Evolutionary conservation across 495 filamentous ascomycete genomes (phyloP).

Genomic region (Penicillium verhagenii): DNA sequence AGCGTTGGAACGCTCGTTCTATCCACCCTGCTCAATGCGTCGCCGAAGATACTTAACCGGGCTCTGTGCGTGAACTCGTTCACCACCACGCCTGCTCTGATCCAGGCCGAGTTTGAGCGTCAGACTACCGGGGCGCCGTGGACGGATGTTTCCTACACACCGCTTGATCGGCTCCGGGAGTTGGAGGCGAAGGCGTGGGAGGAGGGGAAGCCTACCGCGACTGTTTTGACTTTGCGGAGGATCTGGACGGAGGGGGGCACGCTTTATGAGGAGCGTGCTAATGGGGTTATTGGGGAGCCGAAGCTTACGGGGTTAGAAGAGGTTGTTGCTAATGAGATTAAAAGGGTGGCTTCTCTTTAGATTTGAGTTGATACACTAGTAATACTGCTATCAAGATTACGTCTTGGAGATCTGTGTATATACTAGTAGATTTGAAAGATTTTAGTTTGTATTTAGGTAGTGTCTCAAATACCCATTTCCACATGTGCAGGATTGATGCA

Average conservation of each 20-base stretch:
- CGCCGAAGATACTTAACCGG: slow-evolving; percentile 47
- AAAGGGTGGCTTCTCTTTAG: slow-evolving; percentile 17
- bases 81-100: slow-evolving; percentile 58
- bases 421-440: no score
- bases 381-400: no score
- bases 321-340: slow-evolving; percentile 30
- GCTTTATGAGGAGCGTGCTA: slow-evolving; percentile 65
- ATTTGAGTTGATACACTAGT: neutral
- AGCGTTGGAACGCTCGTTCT: slow-evolving; percentile 68
- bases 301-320: slow-evolving; percentile 50
- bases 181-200: slow-evolving; percentile 58
- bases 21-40: slow-evolving; percentile 54
- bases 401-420: no score
- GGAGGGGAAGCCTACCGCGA: slow-evolving; percentile 51
- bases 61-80: slow-evolving; percentile 70
- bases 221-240: slow-evolving; percentile 55
- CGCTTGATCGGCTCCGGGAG: slow-evolving; percentile 48
- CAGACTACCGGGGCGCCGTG: slow-evolving; percentile 53
- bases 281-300: slow-evolving; percentile 51
- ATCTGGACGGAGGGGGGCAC: slow-evolving; percentile 75
- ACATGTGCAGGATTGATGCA: neutral
- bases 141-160: slow-evolving; percentile 54
- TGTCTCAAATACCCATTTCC: neutral
- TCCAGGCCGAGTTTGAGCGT: slow-evolving; percentile 63
- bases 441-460: neutral